Conservation (phyloP, 164 flowering plant genomes). For the Santalum album region DNA sequence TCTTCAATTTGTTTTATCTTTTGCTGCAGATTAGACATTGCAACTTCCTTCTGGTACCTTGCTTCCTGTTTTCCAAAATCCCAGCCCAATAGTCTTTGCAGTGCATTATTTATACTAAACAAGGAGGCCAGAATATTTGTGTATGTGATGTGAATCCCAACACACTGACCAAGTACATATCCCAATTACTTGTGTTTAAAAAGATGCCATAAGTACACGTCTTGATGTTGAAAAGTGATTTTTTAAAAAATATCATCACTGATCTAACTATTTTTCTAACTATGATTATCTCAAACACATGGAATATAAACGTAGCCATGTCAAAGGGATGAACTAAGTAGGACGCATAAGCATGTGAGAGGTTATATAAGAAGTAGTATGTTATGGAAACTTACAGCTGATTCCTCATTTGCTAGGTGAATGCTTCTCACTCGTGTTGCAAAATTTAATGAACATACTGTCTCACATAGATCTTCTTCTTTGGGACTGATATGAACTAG, state of each 20-base stretch:
- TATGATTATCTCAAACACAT: too few relatives aligned
- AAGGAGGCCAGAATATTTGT: background rate
- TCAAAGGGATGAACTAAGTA: too few relatives aligned
- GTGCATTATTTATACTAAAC: background rate
- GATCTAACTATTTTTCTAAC: too few relatives aligned
- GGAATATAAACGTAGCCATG: too few relatives aligned
- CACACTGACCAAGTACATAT: background rate
- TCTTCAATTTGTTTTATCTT: slow-evolving; percentile 40
- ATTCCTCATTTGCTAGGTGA: slow-evolving; percentile 30
- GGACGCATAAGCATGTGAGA: too few relatives aligned
- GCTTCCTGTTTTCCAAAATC: slow-evolving; percentile 29
- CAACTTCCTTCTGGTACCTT: slow-evolving; percentile 28
- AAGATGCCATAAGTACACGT: background rate
- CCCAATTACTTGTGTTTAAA: background rate
- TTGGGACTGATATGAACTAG: slow-evolving; percentile 64
- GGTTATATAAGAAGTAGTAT: too few relatives aligned
- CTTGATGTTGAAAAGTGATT: background rate
- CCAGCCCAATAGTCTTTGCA: background rate
- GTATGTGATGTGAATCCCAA: background rate
- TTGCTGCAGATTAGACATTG: slow-evolving; percentile 31
- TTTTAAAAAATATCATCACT: too few relatives aligned
- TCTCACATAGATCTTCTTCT: slow-evolving; percentile 65
- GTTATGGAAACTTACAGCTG: slow-evolving; percentile 52
- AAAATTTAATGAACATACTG: slow-evolving; percentile 55
- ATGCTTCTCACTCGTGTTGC: slow-evolving; percentile 50